phyloP scores from a whole-genome alignment of 768 basidiomycete genomes.

The Agrocybe pediades region DNA sequence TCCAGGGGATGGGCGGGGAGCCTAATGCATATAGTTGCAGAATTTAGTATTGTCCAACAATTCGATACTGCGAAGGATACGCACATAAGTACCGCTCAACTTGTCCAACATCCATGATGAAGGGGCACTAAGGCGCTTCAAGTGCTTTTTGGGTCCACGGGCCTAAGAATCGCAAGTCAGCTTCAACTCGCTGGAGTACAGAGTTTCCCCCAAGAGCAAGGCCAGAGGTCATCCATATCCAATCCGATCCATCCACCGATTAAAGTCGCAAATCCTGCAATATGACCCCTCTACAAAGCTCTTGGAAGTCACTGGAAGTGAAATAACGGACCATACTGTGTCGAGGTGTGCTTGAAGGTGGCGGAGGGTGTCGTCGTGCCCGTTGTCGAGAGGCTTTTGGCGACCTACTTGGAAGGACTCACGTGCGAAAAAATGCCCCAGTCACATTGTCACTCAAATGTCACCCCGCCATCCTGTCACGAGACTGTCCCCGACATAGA shows the following conservation, averaged over 20 bases:
- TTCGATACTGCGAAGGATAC: conserved; percentile 29
- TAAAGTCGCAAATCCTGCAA: conserved; percentile 21
- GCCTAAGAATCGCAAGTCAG: conserved; percentile 54
- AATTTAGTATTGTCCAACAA: conserved; percentile 13
- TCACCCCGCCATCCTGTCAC: background rate
- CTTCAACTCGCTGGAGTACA: conserved; percentile 10
- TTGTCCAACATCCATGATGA: conserved; percentile 99
- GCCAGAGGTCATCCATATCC: conserved; percentile 40
- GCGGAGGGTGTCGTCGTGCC: conserved; percentile 46
- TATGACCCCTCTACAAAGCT: conserved; percentile 19
- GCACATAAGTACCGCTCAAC: conserved; percentile 90
- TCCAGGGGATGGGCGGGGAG: conserved; percentile 95
- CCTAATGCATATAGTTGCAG: conserved; percentile 45
- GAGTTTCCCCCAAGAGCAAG: conserved; percentile 18
- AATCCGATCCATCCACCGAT: conserved; percentile 40
- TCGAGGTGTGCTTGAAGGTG: conserved; percentile 41
- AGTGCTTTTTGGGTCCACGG: conserved; percentile 98
- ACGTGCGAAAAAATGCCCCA: conserved; percentile 37
- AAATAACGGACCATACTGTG: conserved; percentile 49
- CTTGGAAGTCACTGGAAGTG: conserved; percentile 20
- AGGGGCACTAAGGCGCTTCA: conserved; percentile 96
- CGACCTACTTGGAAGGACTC: conserved; percentile 19
- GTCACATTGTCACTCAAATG: conserved; percentile 10
- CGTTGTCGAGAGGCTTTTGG: conserved; percentile 43
- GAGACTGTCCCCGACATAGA: background rate